Conservation (phyloP, 768 basidiomycete genomes). For the Lentinus tigrinus region DNA sequence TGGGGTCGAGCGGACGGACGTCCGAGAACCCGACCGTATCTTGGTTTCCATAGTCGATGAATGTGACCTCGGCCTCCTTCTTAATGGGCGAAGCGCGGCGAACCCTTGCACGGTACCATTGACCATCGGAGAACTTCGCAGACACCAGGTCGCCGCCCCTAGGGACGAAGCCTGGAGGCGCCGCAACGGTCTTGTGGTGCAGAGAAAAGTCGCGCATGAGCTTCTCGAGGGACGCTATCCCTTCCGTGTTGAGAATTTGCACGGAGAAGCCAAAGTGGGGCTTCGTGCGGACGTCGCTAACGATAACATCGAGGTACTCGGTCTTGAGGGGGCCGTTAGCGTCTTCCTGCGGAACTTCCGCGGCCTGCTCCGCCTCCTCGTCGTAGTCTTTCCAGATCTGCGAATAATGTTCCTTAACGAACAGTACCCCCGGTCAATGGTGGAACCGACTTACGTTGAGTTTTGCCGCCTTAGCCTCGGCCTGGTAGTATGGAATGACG, state of each 20-base stretch:
- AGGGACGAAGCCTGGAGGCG: slow-evolving; percentile 72
- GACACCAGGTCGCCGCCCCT: slow-evolving; percentile 88
- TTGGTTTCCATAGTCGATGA: slow-evolving; percentile 96
- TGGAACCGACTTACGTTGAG: slow-evolving; percentile 60
- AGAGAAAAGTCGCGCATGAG: slow-evolving; percentile 93
- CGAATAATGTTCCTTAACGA: neutral
- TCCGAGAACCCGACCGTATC: slow-evolving; percentile 81
- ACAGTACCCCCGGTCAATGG: neutral
- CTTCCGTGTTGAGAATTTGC: slow-evolving; percentile 89
- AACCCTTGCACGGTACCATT: slow-evolving; percentile 96
- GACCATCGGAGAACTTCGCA: slow-evolving; percentile 90
- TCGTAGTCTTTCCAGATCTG: slow-evolving; percentile 90
- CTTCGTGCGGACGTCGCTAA: slow-evolving; percentile 78
- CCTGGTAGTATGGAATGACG: slow-evolving; percentile 39
- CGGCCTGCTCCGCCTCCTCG: slow-evolving; percentile 62
- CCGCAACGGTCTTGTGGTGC: slow-evolving; percentile 69
- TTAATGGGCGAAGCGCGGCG: slow-evolving; percentile 83
- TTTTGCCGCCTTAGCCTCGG: slow-evolving; percentile 76
- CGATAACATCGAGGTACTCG: slow-evolving; percentile 90
- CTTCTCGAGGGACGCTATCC: slow-evolving; percentile 88
- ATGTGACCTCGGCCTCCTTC: slow-evolving; percentile 92
- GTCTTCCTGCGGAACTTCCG: slow-evolving; percentile 45
- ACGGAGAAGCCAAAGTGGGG: slow-evolving; percentile 87
- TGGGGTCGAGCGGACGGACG: slow-evolving; percentile 85
- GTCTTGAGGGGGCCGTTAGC: slow-evolving; percentile 60